phyloP scores from a whole-genome alignment of 164 flowering plant species.

The Dillenia turbinata region DNA sequence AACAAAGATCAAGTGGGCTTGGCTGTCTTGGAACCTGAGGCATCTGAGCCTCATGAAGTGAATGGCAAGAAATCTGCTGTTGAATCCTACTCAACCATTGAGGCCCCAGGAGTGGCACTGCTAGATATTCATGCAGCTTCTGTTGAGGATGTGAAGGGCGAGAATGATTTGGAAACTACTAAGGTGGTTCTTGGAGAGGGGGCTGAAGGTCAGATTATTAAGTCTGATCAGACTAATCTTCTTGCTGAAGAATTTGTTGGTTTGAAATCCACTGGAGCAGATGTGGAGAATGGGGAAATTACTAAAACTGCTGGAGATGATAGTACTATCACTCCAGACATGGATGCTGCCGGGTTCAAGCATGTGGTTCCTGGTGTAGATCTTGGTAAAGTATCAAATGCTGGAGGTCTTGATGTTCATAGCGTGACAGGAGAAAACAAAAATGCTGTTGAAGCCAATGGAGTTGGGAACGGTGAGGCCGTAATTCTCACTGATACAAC shows the following conservation, averaged over 20 bases:
- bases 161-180: conserved; percentile 14
- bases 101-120: conserved; percentile 14
- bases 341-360: no score
- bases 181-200: conserved; percentile 12
- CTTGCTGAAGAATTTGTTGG: conserved; percentile 13
- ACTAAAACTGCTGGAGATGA: no score
- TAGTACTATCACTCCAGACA: no score
- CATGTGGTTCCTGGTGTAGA: no score
- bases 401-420: no score
- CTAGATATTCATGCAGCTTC: conserved; percentile 14
- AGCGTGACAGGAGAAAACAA: not conserved
- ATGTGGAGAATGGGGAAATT: conserved; percentile 4
- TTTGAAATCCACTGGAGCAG: conserved; percentile 10
- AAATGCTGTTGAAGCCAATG: conserved; percentile 3
- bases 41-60: conserved; percentile 8
- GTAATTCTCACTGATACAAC: not conserved
- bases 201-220: conserved; percentile 18
- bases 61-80: conserved; percentile 25
- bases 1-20: conserved; percentile 8
- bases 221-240: conserved; percentile 12
- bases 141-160: conserved; percentile 26
- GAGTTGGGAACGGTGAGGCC: conserved; percentile 1
- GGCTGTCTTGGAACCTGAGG: conserved; percentile 12
- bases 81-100: conserved; percentile 14
- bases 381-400: no score